A percentile compares a stretch with the other conserved stretches of the same genome.
phyloP scores from a whole-genome alignment of 495 filamentous ascomycete genomes.

The Beverwykella pulmonaria region DNA sequence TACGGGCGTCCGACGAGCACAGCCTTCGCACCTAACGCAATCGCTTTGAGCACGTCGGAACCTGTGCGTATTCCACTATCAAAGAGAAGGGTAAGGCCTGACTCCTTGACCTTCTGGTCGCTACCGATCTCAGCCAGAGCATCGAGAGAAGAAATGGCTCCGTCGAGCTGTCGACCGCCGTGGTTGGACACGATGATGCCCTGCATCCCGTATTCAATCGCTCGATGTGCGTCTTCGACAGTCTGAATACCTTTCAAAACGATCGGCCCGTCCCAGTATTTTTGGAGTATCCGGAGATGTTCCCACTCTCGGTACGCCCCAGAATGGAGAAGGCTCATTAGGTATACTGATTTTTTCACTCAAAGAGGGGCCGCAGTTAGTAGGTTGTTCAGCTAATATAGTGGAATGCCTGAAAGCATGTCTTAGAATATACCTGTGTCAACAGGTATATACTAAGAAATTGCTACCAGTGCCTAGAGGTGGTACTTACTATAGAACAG shows the following conservation, averaged over 20 bases:
- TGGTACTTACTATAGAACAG: too few species aligned
- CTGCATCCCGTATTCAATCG: constrained; percentile 54
- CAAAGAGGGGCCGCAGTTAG: too few species aligned
- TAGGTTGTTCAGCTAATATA: too few species aligned
- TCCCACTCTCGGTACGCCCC: constrained; percentile 40
- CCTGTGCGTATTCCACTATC: constrained; percentile 43
- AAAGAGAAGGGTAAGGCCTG: constrained; percentile 40
- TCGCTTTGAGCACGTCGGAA: constrained; percentile 43
- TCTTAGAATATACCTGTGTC: too few species aligned
- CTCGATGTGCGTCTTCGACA: constrained; percentile 52
- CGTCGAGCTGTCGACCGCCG: constrained; percentile 47
- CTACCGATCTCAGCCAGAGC: constrained; percentile 43
- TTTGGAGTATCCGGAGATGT: constrained; percentile 37
- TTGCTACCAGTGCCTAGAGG: too few species aligned
- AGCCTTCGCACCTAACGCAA: constrained; percentile 43
- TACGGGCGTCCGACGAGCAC: constrained; percentile 42
- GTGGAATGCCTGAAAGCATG: too few species aligned
- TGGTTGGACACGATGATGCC: constrained; percentile 61
- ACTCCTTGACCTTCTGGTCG: constrained; percentile 38
- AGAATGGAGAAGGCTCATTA: constrained; percentile 14
- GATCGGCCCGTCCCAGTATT: constrained; percentile 47
- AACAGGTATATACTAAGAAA: too few species aligned
- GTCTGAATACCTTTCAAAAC: constrained; percentile 48
- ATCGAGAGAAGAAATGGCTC: constrained; percentile 40
- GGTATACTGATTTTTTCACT: constrained; percentile 33